Base-by-base conservation (phyloP, 768 basidiomycete genomes). In the Podaxis sp. region DNA sequence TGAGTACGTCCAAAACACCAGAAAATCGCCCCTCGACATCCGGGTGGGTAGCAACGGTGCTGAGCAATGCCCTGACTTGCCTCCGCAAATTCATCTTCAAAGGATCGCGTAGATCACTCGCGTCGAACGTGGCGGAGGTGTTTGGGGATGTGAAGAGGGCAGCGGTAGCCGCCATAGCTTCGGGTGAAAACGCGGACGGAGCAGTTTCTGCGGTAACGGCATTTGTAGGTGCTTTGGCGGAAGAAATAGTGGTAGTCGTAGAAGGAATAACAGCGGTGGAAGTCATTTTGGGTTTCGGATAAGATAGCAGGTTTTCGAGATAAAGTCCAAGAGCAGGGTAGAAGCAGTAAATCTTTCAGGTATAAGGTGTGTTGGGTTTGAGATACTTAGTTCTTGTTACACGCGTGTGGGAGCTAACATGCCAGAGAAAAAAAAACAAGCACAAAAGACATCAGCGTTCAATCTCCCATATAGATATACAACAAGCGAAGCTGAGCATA, bases 11-110 rank as follows among this genome's bases (percentile, higher is more conserved):
- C 47, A 59, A 24, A 47, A 50, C 36, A 38, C n/a, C 9, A n/a
- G 54, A 38, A 8, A 15, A 47, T 5, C 41, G 27, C 1, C 8
- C 8, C 33, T 56, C 61, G n/a, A 55, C 66, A n/a, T 73, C 64
- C 3, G 83, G 82, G 51, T 76, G 67, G 49, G 76, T 63, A 22
- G 83, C 78, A 38, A 87, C 71, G 47, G 73, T 71, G 24, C 76
- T 70, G 49, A 86, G 71, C 47, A 91, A 71, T 2, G 71, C 67
- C 57, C 70, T 75, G 12, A 80, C 84, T 70, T 90, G 88, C 65
- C 79, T 77, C 63, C 69, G 72, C 59, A 89, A 71, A 72, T 89
- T 82, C 68, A 90, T 81, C 54, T 76, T 70, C 56, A 89, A 79
- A 57, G 88, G 88, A 75, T 90, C 82, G 68, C 77, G 75, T n/a